Conservation (phyloP, 2,329 filamentous ascomycete genomes). For the Penicillium sp. region DNA sequence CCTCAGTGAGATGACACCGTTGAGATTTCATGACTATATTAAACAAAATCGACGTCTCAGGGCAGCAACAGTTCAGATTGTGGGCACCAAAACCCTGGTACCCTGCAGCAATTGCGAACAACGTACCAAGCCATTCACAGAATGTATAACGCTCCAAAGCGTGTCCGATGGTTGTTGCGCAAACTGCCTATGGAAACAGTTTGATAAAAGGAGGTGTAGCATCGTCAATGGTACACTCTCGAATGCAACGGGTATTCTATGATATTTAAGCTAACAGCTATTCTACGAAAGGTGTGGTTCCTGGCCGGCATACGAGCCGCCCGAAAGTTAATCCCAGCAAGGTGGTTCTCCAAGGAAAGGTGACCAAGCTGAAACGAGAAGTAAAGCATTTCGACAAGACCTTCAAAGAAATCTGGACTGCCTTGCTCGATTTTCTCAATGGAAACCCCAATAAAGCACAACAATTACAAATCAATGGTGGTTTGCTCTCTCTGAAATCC, state of each 20-base stretch:
- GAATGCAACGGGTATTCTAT: neutral
- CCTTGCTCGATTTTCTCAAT: neutral
- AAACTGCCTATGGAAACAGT: neutral
- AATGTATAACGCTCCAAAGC: neutral
- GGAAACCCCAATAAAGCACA: neutral
- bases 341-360: neutral
- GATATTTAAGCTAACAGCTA: neutral
- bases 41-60: rapidly evolving
- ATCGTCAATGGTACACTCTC: neutral
- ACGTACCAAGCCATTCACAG: neutral
- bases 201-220: rapidly evolving
- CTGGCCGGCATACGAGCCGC: neutral
- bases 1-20: neutral
- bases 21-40: neutral
- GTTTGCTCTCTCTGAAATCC: neutral
- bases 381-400: neutral
- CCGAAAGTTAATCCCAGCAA: neutral
- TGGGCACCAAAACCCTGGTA: neutral
- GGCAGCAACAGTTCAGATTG: neutral
- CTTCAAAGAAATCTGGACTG: neutral
- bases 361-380: neutral
- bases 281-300: neutral
- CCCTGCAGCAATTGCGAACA: neutral
- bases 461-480: neutral
- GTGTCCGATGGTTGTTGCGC: neutral